Percentiles rank a stretch among this genome's conserved stretches.
Evolutionary conservation across 805 yeast species (phyloP).

Genomic region (Candida coquimbonensis): DNA sequence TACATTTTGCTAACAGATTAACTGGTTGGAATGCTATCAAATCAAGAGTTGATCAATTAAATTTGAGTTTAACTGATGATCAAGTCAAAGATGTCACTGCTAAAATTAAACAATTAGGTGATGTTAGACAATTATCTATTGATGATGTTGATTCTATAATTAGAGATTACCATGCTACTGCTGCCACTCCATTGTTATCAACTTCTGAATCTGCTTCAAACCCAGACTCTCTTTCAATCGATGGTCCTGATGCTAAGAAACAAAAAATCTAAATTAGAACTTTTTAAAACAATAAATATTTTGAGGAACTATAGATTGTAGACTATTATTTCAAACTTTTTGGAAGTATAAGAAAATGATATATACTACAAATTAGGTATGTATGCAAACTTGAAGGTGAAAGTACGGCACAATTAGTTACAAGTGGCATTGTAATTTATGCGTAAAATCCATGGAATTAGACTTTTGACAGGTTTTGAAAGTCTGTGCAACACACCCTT

Average conservation of each 20-base stretch:
- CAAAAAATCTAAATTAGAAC: constrained; percentile 20
- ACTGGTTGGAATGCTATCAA: constrained; percentile 99
- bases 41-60: constrained; percentile 95
- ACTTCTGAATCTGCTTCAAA: constrained; percentile 19
- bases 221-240: constrained; percentile 17
- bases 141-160: constrained; percentile 97
- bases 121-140: constrained; percentile 86
- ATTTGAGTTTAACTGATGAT: constrained; percentile 80
- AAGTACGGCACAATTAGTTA: no score
- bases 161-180: constrained; percentile 83
- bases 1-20: constrained; percentile 95
- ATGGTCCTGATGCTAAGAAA: constrained; percentile 26
- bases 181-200: constrained; percentile 44
- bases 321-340: no score
- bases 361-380: no score
- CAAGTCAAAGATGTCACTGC: constrained; percentile 93
- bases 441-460: no score
- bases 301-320: no score
- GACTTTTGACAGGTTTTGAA: no score
- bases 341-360: no score
- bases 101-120: constrained; percentile 91
- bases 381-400: no score
- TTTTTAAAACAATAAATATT: neutral
- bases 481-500: no score
- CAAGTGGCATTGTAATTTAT: no score